phyloP scores from a whole-genome alignment of 179 eudicot species.

The Silene coronaria region DNA sequence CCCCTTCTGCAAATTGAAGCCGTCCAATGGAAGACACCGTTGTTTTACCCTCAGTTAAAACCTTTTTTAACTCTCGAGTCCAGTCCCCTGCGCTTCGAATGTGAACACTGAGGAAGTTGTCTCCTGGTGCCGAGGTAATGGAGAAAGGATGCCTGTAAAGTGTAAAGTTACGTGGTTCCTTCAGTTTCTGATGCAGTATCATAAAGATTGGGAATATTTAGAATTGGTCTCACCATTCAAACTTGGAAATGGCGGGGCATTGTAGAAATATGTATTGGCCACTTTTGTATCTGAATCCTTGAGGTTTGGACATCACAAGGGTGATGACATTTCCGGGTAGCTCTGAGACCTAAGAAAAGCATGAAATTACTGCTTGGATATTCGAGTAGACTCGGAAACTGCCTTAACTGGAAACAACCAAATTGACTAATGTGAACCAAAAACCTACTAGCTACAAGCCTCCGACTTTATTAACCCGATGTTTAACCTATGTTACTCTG shows the following conservation, averaged over 20 bases:
- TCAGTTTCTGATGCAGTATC: constrained; percentile 15
- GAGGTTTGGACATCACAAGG: constrained; percentile 66
- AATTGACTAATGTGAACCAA: no score
- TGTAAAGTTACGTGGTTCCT: constrained; percentile 13
- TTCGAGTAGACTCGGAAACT: background rate
- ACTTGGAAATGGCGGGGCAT: constrained; percentile 74
- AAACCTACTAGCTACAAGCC: no score
- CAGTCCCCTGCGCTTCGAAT: constrained; percentile 78
- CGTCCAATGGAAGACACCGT: constrained; percentile 61
- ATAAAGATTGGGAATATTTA: background rate
- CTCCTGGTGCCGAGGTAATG: constrained; percentile 88
- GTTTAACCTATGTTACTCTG: no score
- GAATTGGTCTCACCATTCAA: constrained; percentile 58
- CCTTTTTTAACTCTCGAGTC: constrained; percentile 68
- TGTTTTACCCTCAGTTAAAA: constrained; percentile 49
- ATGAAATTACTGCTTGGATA: background rate
- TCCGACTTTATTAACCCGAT: no score
- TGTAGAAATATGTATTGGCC: constrained; percentile 82
- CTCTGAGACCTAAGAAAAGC: constrained; percentile 50
- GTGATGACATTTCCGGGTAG: constrained; percentile 81
- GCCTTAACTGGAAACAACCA: no score
- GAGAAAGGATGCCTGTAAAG: constrained; percentile 86
- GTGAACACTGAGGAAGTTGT: constrained; percentile 77
- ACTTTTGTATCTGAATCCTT: constrained; percentile 77
- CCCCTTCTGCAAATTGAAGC: constrained; percentile 49